These are phyloP conservation scores for Penicillium atrosanguineum DNA, from an alignment of 495 filamentous ascomycete species.

Conservation along the genomic window DNA sequence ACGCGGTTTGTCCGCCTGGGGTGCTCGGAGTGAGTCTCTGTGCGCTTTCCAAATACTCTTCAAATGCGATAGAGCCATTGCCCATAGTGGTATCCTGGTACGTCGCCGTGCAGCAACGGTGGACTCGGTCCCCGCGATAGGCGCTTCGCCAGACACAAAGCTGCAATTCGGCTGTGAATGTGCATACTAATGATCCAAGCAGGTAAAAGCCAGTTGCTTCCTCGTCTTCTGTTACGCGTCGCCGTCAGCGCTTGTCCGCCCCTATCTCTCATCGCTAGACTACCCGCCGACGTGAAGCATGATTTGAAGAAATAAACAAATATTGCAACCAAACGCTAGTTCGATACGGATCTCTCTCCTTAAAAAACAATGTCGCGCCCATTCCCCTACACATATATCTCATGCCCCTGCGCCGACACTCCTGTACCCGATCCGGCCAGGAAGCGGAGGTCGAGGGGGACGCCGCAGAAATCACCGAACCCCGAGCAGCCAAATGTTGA, in stretches of 20 bases:
- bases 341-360: background rate
- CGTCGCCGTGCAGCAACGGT: constrained; percentile 1
- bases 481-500: constrained; percentile 30
- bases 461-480: constrained; percentile 35
- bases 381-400: constrained; percentile 87
- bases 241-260: background rate
- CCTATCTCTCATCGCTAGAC: background rate
- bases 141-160: background rate
- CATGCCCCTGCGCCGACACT: constrained; percentile 81
- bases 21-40: background rate
- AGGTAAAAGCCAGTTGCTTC: background rate
- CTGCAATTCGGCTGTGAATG: background rate
- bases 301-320: constrained; percentile 13
- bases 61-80: background rate
- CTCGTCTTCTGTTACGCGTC: background rate
- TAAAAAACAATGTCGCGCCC: constrained; percentile 59
- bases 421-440: constrained; percentile 39
- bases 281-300: constrained; percentile 16
- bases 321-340: background rate
- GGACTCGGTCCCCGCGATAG: constrained; percentile 6
- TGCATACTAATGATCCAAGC: background rate
- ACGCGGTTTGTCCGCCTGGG: background rate
- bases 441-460: constrained; percentile 39
- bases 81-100: background rate
- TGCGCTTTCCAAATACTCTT: background rate